Base-by-base conservation (phyloP, 306 rosid species). In the Arachis hypogaea region DNA sequence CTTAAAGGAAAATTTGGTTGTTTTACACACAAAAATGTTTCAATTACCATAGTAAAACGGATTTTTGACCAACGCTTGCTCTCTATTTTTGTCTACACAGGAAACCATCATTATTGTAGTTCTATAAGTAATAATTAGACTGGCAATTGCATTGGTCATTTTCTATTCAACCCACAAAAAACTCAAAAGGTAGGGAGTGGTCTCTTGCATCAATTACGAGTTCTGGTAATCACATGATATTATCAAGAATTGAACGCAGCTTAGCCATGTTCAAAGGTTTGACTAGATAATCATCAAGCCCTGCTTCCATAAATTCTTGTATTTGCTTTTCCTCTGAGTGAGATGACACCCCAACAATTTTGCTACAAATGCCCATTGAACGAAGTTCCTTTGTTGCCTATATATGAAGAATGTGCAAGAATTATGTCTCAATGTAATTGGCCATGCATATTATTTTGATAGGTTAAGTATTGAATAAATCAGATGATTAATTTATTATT, bases 371-470 rank as follows among this genome's bases (percentile, higher is more conserved):
- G 0, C 85, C 96, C 96, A 87, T 92, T 43, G 59, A 77, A 0
- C 97, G 85, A 59, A 92, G 88, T 14, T 22, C 45, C 62, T 71
- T 89, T 49, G 96, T 92, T 42, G 92, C 92, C 96, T 92, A 43
- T 11, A 28, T 66, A 3, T 67, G n/a, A 68, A 52, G 0, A 68
- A 51, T 62, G 54, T 41, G 11, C 43, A 40, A 5, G 8, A 7
- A 41, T 12, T 10, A 50, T 30, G 46, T 52, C 33, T 29, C 7
- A 38, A 9, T 58, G 38, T 9, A 40, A 16, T 33, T n/a, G 49
- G 2, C 10, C 28, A 22, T 22, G 80, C 68, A 63, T 51, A 51
- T 51, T 51, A 33, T 33, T 33, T 33, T 33, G 4, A 33, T 33
- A 33, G 4, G 38, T 33, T 33, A 33, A 33, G 38, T 33, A 33